Percentiles rank a stretch among this genome's conserved stretches.
These are phyloP conservation scores for Aspergillus pseudoviridinutans DNA, from an alignment of 2,329 filamentous ascomycete genomes.

Conservation along the genomic window DNA sequence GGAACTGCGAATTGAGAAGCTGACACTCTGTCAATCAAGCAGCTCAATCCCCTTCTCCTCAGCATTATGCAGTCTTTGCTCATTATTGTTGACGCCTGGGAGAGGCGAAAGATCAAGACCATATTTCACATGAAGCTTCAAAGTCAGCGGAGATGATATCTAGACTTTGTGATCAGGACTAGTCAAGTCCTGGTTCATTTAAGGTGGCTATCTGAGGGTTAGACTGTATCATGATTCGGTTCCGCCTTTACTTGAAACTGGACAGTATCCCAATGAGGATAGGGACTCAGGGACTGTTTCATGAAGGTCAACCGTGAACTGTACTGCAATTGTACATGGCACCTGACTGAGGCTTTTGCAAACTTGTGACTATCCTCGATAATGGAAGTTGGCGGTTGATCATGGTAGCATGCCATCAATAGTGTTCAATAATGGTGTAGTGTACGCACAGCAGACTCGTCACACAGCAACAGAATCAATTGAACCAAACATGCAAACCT, in stretches of 20 bases:
- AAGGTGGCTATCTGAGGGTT: not conserved
- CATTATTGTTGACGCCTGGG: not conserved
- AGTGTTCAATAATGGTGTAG: too few species aligned
- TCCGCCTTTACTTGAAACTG: not conserved
- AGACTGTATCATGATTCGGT: not conserved
- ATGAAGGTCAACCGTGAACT: not conserved
- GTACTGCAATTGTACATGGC: too few species aligned
- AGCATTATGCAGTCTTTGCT: not conserved
- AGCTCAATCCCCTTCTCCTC: too few species aligned
- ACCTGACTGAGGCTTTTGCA: too few species aligned
- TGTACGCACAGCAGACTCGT: too few species aligned
- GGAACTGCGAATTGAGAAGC: too few species aligned
- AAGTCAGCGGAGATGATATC: too few species aligned
- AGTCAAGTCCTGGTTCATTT: not conserved
- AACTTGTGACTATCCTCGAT: too few species aligned
- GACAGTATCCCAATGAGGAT: not conserved
- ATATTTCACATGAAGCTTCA: not conserved
- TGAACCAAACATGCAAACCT: too few species aligned
- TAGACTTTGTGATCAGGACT: not conserved
- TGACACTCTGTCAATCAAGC: too few species aligned
- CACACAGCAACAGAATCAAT: not conserved
- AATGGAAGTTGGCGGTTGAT: too few species aligned
- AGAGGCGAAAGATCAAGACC: not conserved
- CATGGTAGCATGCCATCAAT: too few species aligned
- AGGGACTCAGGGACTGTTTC: not conserved